A percentile compares a stretch with the other conserved stretches of the same genome.
These are phyloP conservation scores for Darksidea phi DNA, from an alignment of 495 filamentous ascomycete genomes.

Conservation along the genomic window DNA sequence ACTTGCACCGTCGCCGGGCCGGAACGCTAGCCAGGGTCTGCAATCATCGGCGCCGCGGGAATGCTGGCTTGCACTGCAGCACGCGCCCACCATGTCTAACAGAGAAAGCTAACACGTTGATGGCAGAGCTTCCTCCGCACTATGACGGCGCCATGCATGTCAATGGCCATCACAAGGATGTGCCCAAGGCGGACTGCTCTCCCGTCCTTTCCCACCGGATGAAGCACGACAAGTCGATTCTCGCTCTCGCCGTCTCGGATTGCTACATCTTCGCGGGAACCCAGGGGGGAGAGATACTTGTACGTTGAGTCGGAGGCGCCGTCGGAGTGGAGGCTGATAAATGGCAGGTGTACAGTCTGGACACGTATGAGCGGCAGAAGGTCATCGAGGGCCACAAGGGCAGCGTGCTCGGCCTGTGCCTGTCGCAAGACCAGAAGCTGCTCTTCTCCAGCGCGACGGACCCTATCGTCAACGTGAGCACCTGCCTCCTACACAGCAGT, in stretches of 20 bases:
- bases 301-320: conserved; percentile 40
- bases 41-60: not conserved
- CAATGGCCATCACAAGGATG: conserved; percentile 1
- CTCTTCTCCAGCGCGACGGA: conserved; percentile 94
- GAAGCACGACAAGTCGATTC: conserved; percentile 68
- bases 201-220: conserved; percentile 68
- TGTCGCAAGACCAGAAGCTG: conserved; percentile 68
- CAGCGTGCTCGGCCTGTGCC: conserved; percentile 80
- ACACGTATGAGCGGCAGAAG: conserved; percentile 74
- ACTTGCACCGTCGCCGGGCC: not conserved
- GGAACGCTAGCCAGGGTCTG: conserved; percentile 26
- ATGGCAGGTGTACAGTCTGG: conserved; percentile 71
- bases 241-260: conserved; percentile 64
- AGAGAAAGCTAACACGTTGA: conserved; percentile 17
- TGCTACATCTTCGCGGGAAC: conserved; percentile 79
- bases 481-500: conserved; percentile 23
- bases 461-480: conserved; percentile 82
- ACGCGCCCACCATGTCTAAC: conserved; percentile 1
- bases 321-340: conserved; percentile 14
- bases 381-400: conserved; percentile 83
- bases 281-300: conserved; percentile 86
- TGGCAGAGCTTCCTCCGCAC: conserved; percentile 18
- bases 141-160: conserved; percentile 16
- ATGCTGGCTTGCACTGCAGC: not conserved
- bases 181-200: not conserved